A percentile compares a stretch with the other conserved stretches of the same genome.
Conservation (phyloP, 768 basidiomycete species). For the Leccinum truebloodii region DNA sequence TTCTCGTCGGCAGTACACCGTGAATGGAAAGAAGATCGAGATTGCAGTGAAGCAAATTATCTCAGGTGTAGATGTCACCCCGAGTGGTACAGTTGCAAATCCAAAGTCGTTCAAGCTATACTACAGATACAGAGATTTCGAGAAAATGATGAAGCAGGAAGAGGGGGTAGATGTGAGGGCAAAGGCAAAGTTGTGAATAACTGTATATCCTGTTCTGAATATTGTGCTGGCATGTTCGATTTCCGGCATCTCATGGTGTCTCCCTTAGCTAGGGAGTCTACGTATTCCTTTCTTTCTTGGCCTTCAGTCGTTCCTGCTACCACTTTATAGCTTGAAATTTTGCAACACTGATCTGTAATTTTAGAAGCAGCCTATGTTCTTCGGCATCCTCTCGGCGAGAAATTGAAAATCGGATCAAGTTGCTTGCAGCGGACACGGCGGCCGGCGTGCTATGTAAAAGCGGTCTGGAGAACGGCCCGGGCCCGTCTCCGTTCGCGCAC, state of each 20-base stretch:
- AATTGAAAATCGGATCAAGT: too few species aligned
- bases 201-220: not conserved
- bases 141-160: conserved; percentile 28
- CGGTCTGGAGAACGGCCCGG: too few species aligned
- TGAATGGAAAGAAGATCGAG: conserved; percentile 79
- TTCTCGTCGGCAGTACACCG: conserved; percentile 55
- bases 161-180: conserved; percentile 9
- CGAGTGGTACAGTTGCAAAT: conserved; percentile 76
- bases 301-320: too few species aligned
- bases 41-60: conserved; percentile 79
- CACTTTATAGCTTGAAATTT: too few species aligned
- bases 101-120: conserved; percentile 66
- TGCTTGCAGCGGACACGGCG: too few species aligned
- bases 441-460: too few species aligned
- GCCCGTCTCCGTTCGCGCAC: too few species aligned
- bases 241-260: too few species aligned
- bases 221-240: not conserved
- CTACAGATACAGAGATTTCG: conserved; percentile 60
- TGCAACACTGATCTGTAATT: conserved; percentile 9
- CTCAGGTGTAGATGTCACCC: conserved; percentile 61
- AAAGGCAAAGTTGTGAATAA: conserved; percentile 17
- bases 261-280: too few species aligned
- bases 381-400: too few species aligned
- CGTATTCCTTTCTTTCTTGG: too few species aligned
- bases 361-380: not conserved